Evolutionary conservation across 164 flowering plant species (phyloP).

Genomic region (Umbilicus rupestris): DNA sequence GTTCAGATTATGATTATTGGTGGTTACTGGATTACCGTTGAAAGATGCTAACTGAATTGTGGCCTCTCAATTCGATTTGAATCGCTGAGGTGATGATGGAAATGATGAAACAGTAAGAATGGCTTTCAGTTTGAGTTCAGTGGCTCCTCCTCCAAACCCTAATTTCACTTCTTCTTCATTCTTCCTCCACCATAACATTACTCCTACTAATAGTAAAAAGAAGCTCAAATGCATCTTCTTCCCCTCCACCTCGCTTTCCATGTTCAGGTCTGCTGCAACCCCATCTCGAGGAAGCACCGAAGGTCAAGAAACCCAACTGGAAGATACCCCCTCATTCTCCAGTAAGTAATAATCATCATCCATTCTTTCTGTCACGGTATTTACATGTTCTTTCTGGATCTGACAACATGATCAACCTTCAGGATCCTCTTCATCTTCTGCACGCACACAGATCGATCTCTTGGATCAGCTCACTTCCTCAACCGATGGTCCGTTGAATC

Average conservation of each 20-base stretch:
- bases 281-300: neutral
- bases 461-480: conserved; percentile 68
- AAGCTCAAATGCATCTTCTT: neutral
- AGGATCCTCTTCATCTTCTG: conserved; percentile 34
- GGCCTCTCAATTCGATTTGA: no score
- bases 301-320: neutral
- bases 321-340: neutral
- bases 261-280: neutral
- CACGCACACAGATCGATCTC: conserved; percentile 66
- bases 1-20: no score
- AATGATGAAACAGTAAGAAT: neutral
- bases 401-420: neutral
- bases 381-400: no score
- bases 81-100: no score
- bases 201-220: neutral
- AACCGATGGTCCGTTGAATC: conserved; percentile 23
- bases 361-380: no score
- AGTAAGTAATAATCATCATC: neutral
- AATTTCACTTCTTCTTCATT: neutral
- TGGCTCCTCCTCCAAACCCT: neutral
- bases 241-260: neutral
- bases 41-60: no score
- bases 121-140: neutral
- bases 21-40: no score
- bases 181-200: neutral